These are phyloP conservation scores for Crataegus laevigata DNA, from an alignment of 306 rosid species.

Conservation along the genomic window DNA sequence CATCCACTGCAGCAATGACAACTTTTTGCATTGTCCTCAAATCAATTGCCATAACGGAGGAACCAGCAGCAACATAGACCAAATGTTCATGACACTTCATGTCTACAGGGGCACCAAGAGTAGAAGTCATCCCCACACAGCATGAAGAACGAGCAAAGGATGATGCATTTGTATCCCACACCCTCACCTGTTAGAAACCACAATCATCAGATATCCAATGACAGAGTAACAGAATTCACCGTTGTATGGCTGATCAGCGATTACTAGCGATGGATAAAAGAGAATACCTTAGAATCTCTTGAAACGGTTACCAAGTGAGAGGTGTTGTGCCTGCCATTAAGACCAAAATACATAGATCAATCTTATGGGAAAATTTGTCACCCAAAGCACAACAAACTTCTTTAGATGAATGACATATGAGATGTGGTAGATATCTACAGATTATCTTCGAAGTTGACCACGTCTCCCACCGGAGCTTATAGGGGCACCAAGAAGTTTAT, in stretches of 20 bases:
- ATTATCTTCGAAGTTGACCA: not conserved
- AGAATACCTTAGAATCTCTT: slow-evolving; percentile 68
- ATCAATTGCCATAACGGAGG: slow-evolving; percentile 61
- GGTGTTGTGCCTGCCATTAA: slow-evolving; percentile 47
- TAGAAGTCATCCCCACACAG: slow-evolving; percentile 74
- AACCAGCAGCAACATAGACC: slow-evolving; percentile 60
- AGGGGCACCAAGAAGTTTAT: too few species aligned
- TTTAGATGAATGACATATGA: not conserved
- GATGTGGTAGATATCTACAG: not conserved
- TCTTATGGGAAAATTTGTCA: not conserved
- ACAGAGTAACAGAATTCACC: not conserved
- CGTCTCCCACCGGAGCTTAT: too few species aligned
- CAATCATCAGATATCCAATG: slow-evolving; percentile 11
- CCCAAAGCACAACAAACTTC: not conserved
- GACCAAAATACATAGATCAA: slow-evolving; percentile 4
- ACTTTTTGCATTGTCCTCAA: slow-evolving; percentile 77
- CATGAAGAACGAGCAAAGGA: slow-evolving; percentile 57
- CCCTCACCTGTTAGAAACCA: slow-evolving; percentile 50
- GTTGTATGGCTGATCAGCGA: too few species aligned
- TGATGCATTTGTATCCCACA: slow-evolving; percentile 69
- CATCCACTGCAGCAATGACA: slow-evolving; percentile 41
- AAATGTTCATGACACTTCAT: slow-evolving; percentile 74
- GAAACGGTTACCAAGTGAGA: slow-evolving; percentile 73
- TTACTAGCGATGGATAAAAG: not conserved
- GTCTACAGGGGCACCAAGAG: slow-evolving; percentile 50